Percentiles rank a stretch among this genome's conserved stretches.
Conservation (phyloP, 2,329 filamentous ascomycete species). For the Bipolaris victoriae region DNA sequence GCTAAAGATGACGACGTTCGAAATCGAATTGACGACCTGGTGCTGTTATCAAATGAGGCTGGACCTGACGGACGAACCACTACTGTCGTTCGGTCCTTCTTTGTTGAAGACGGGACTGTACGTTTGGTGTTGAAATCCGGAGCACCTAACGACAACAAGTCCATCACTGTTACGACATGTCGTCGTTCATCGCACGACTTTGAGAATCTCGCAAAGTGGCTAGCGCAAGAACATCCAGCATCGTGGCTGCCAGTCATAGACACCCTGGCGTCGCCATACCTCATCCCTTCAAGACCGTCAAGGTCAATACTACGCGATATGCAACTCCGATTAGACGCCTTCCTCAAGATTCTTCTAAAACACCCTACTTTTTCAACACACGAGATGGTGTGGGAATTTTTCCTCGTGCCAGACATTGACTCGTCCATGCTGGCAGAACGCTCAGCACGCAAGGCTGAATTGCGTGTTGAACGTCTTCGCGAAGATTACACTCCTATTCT, state of each 20-base stretch:
- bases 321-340: conserved; percentile 84
- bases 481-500: conserved; percentile 86
- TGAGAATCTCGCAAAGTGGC: conserved; percentile 82
- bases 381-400: conserved; percentile 99
- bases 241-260: conserved; percentile 88
- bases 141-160: conserved; percentile 78
- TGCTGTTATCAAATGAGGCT: conserved; percentile 72
- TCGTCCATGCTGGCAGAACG: conserved; percentile 88
- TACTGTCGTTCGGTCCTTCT: conserved; percentile 91
- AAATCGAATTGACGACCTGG: conserved; percentile 93
- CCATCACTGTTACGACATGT: conserved; percentile 93
- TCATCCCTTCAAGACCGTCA: conserved; percentile 91
- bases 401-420: conserved; percentile 92
- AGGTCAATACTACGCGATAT: conserved; percentile 84
- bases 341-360: conserved; percentile 81
- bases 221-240: conserved; percentile 88
- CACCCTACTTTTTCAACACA: conserved; percentile 95
- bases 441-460: conserved; percentile 83
- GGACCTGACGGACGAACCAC: conserved; percentile 82
- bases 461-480: conserved; percentile 79
- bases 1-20: conserved; percentile 98
- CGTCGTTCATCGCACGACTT: conserved; percentile 87
- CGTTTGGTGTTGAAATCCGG: conserved; percentile 94
- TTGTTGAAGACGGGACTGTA: conserved; percentile 94
- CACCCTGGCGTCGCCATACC: conserved; percentile 83